These are phyloP conservation scores for Botrytis galanthina DNA, from an alignment of 2,329 filamentous ascomycete genomes.

Conservation along the genomic window DNA sequence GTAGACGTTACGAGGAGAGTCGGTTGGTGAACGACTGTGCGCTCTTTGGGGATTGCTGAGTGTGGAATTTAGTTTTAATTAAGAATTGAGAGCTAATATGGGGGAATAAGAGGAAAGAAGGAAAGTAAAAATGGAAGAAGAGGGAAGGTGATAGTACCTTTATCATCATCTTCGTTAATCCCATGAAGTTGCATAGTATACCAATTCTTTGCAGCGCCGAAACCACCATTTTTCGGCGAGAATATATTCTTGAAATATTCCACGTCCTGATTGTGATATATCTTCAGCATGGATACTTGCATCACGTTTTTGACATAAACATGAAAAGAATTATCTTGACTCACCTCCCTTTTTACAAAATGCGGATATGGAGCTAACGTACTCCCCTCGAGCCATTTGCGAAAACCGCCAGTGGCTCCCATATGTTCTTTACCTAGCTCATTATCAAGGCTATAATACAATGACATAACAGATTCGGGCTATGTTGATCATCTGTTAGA, in stretches of 20 bases:
- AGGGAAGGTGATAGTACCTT: not conserved
- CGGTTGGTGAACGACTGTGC: conserved; percentile 19
- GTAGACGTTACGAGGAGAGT: conserved; percentile 26
- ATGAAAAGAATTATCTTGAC: not conserved
- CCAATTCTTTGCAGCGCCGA: conserved; percentile 12
- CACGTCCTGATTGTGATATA: not conserved
- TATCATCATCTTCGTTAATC: conserved; percentile 8
- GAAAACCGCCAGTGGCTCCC: conserved; percentile 20
- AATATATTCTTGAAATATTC: not conserved
- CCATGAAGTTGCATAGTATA: conserved; percentile 10
- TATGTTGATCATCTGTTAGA: conserved; percentile 8
- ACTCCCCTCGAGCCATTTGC: conserved; percentile 13
- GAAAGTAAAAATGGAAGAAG: not conserved
- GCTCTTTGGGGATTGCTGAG: conserved; percentile 16
- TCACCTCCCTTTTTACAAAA: conserved; percentile 24
- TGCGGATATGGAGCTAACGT: conserved; percentile 19
- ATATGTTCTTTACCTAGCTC: conserved; percentile 21
- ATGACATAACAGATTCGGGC: conserved; percentile 27
- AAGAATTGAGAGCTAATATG: not conserved
- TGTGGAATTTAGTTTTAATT: not conserved
- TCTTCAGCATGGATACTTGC: not conserved
- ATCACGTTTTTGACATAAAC: too few relatives aligned
- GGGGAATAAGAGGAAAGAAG: not conserved
- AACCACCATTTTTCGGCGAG: conserved; percentile 3
- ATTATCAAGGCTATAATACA: conserved; percentile 17